Evolutionary conservation across 1,284 basidiomycete species (phyloP), one percentile per base, ranked within the genome.

Genomic region (Xerocomus tenax): DNA sequence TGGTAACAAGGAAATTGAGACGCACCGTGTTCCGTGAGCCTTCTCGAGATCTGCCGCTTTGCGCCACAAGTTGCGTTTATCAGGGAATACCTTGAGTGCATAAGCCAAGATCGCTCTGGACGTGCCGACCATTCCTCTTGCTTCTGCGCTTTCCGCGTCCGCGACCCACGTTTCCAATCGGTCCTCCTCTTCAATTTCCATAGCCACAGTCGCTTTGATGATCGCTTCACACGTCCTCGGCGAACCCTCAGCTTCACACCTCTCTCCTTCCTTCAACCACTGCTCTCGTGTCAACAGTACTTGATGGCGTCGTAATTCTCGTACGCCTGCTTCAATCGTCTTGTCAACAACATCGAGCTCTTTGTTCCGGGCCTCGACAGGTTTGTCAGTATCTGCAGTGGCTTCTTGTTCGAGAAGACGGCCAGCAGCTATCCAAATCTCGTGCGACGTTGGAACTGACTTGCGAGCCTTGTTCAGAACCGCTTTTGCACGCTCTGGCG

Each of bases 361-460:
- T 55, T 81, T 81, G 38, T 77, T 75, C 8, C 72, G 71, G 51
- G 79, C 73, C 42, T 77, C 78, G 0, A 71, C 69, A 0, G 77
- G 64, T 60, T 85, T 82, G 5, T 71, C 72, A 2, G 69, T 57
- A 50, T 74, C 61, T 19, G 69, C 65, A 30, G 65, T 71, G 8
- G 82, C 77, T 65, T 87, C 81, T 61, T 96, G 92, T 68, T 98
- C 95, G 26, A 94, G 75, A 6, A 98, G 71, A 25, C 94, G 79
- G 29, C 87, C 91, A 0, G 94, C 95, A 4, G 95, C 94, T 57
- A 98, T 96, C 94, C 95, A 98, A 54, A 98, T 97, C 63, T 98
- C 95, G 70, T 98, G 94, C 32, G 85, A 90, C 0, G 95, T 98
- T 0, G 94, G 95, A 25, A 98, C 84, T 7, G 88, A 85, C 65